These are phyloP conservation scores for Phytophthora sojae DNA, from an alignment of 352 stramenopile species.

Conservation along the genomic window DNA sequence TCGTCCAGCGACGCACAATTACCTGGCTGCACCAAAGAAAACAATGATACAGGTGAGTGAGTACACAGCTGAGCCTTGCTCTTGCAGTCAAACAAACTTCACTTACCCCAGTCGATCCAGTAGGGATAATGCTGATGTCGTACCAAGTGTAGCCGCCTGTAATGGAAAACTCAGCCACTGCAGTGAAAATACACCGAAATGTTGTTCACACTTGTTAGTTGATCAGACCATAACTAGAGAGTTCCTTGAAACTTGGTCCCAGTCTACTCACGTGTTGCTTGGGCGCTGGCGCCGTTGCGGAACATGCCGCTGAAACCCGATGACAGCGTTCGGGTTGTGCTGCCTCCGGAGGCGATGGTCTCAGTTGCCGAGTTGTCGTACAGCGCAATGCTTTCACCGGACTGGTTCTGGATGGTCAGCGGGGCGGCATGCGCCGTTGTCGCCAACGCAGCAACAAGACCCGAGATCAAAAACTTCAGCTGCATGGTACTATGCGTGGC, in stretches of 20 bases:
- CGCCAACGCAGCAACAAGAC: constrained; percentile 18
- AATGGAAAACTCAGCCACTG: constrained; percentile 57
- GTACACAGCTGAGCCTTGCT: not conserved
- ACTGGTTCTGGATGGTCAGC: constrained; percentile 60
- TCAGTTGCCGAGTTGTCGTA: constrained; percentile 65
- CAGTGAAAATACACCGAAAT: not conserved
- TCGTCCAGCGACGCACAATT: constrained; percentile 46
- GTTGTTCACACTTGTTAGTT: not conserved
- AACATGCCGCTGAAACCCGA: constrained; percentile 63
- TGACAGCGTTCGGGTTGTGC: constrained; percentile 40
- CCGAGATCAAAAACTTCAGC: constrained; percentile 10
- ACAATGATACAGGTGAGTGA: not conserved
- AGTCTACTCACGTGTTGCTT: constrained; percentile 52
- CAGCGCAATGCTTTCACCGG: constrained; percentile 45
- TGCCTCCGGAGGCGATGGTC: constrained; percentile 45
- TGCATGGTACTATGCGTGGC: constrained; percentile 5
- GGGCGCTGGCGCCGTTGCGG: constrained; percentile 44
- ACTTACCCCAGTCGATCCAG: constrained; percentile 39
- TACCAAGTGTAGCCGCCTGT: constrained; percentile 48
- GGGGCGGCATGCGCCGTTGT: constrained; percentile 30
- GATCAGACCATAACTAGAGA: not conserved
- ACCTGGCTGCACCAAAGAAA: constrained; percentile 18
- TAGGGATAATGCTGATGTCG: constrained; percentile 64
- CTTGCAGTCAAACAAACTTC: not conserved
- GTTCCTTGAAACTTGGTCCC: not conserved